Conservation (phyloP, 1,139 yeast species). For the Taphrina pruni region DNA sequence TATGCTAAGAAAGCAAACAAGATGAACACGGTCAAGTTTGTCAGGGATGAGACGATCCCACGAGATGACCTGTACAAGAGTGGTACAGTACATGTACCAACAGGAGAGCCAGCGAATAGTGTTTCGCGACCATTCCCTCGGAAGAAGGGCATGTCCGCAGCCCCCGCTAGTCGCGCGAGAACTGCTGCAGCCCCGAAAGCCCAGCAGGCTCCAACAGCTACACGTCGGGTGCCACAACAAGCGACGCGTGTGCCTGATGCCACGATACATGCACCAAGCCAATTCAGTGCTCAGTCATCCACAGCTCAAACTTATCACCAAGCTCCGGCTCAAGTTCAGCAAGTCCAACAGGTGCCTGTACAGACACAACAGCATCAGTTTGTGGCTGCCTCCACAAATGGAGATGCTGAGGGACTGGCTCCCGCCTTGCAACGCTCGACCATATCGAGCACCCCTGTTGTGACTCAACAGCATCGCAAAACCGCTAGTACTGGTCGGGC, state of each 20-base stretch:
- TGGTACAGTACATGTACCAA: slow-evolving; percentile 79
- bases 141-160: slow-evolving; percentile 51
- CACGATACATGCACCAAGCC: slow-evolving; percentile 41
- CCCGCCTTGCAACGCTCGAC: slow-evolving; percentile 26
- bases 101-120: slow-evolving; percentile 78
- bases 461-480: slow-evolving; percentile 38
- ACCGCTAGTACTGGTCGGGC: slow-evolving; percentile 46
- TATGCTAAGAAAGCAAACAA: slow-evolving; percentile 91
- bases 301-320: slow-evolving; percentile 4
- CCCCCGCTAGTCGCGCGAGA: slow-evolving; percentile 37
- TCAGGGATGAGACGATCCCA: slow-evolving; percentile 66
- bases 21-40: slow-evolving; percentile 73
- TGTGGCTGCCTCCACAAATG: slow-evolving; percentile 5
- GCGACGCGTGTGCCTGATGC: slow-evolving; percentile 42
- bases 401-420: slow-evolving; percentile 14
- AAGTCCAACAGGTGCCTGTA: not conserved
- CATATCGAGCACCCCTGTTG: slow-evolving; percentile 45
- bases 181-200: slow-evolving; percentile 45
- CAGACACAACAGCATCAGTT: slow-evolving; percentile 9
- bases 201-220: slow-evolving; percentile 43
- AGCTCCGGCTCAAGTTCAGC: slow-evolving; percentile 11
- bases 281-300: slow-evolving; percentile 52
- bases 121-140: slow-evolving; percentile 75
- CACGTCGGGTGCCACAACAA: slow-evolving; percentile 49
- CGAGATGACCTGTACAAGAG: slow-evolving; percentile 82